Evolutionary conservation across 2,329 filamentous ascomycete species (phyloP), one percentile per base, ranked within the genome.

Genomic region (Onygenales sp.): DNA sequence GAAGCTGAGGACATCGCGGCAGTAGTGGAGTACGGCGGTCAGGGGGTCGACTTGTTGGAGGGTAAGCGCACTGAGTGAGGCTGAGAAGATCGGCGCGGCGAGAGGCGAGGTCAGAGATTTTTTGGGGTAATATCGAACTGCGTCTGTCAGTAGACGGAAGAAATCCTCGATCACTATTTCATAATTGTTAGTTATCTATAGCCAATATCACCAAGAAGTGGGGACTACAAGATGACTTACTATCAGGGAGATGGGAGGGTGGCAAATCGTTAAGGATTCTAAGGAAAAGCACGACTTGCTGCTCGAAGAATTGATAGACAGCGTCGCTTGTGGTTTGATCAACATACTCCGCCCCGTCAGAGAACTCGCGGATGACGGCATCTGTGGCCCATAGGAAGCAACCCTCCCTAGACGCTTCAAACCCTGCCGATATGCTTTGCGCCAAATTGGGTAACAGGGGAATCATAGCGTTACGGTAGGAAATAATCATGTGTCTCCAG

Each of bases 341-440:
- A 17, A 97, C 87, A 56, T 87, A 83, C 61, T 95, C 90, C 42
- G 87, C 83, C 42, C 92, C 90, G 62, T 95, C 88, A 0, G 89
- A 93, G 66, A 97, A 98, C 68, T 98, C 93, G 55, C 93, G 86
- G 33, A 98, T 80, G 57, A 98, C 94, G 7, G 92, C 89, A 59
- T 91, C 88, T 2, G 92, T 96, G 1, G 93, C 92, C 93, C 93
- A 98, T n/a, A 98, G 77, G 78, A 98, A 98, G 68, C 92, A 96
- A 10, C 93, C 93, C 70, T 98, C 92, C 56, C 85, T 82, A 9
- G 92, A 96, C 14, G 81, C 79, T 52, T 86, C 80, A 67, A 98
- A 98, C 4, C 92, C 91, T 58, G 79, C 80, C 1, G 88, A 88
- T 54, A 98, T 80, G 70, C 92, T 94, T 62, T 92, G 87, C 14